phyloP scores from a whole-genome alignment of 2,329 filamentous ascomycete species.

The Lomentospora prolificans region DNA sequence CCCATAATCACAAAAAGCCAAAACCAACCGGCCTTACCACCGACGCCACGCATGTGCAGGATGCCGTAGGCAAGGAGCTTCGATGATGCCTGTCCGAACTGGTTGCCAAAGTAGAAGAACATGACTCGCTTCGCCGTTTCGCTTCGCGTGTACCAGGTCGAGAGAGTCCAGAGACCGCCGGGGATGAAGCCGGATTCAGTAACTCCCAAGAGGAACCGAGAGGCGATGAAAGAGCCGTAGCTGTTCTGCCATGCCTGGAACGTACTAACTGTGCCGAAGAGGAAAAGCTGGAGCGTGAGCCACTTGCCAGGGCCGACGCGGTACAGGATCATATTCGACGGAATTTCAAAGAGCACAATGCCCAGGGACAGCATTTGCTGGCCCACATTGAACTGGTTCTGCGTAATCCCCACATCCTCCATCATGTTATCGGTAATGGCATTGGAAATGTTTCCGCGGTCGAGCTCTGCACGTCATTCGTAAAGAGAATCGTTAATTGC shows the following conservation, averaged over 20 bases:
- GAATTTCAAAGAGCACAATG: slow-evolving; percentile 37
- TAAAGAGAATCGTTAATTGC: background rate
- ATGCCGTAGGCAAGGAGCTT: slow-evolving; percentile 31
- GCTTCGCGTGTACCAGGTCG: slow-evolving; percentile 34
- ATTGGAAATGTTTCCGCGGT: slow-evolving; percentile 29
- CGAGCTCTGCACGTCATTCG: slow-evolving; percentile 15
- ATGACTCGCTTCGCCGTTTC: slow-evolving; percentile 36
- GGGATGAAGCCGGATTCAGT: slow-evolving; percentile 30
- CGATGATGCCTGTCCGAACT: slow-evolving; percentile 26
- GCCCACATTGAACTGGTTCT: slow-evolving; percentile 42
- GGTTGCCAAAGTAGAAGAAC: slow-evolving; percentile 34
- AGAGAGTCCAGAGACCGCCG: slow-evolving; percentile 36
- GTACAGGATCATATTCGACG: slow-evolving; percentile 37
- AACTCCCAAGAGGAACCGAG: slow-evolving; percentile 23
- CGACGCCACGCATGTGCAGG: slow-evolving; percentile 22
- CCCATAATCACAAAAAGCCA: slow-evolving; percentile 26
- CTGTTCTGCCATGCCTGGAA: slow-evolving; percentile 26
- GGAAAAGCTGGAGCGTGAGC: slow-evolving; percentile 18
- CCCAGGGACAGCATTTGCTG: slow-evolving; percentile 39
- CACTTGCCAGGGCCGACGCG: slow-evolving; percentile 34
- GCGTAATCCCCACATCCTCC: slow-evolving; percentile 37
- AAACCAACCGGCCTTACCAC: slow-evolving; percentile 21
- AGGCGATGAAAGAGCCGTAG: slow-evolving; percentile 22
- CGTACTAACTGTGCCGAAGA: slow-evolving; percentile 23
- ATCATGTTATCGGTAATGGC: slow-evolving; percentile 40